Conservation (phyloP, 345 rosid species). For the Garcia nutans region DNA sequence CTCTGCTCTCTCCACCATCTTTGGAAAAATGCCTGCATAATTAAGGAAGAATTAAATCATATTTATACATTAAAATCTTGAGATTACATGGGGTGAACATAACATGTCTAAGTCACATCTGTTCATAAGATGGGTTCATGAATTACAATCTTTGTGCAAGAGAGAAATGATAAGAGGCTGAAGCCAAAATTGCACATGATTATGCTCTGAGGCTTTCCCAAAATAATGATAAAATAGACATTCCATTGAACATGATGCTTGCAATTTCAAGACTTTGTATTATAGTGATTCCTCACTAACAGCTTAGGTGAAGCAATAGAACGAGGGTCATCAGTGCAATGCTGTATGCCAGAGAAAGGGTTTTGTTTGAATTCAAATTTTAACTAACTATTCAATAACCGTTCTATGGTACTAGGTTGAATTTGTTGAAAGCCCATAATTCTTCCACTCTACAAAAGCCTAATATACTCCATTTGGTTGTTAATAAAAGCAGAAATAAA, state of each 20-base stretch:
- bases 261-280: not conserved
- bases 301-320: slow-evolving; percentile 3
- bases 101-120: not conserved
- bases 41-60: slow-evolving; percentile 16
- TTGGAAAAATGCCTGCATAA: slow-evolving; percentile 86
- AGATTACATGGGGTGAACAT: not conserved
- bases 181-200: not conserved
- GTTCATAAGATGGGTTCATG: not conserved
- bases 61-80: not conserved
- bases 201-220: not conserved
- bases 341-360: not conserved
- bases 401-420: not conserved
- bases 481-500: not conserved
- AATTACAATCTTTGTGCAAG: not conserved
- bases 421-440: not conserved
- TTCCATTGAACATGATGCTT: not conserved
- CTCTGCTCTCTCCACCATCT: slow-evolving; percentile 97
- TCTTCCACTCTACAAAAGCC: not conserved
- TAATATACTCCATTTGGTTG: not conserved
- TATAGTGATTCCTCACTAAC: not conserved
- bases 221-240: not conserved
- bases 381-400: not conserved
- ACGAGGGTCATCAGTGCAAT: not conserved
- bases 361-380: not conserved
- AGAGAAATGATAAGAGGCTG: not conserved